Evolutionary conservation across 345 rosid species (phyloP).

Genomic region (Brassica nigra): DNA sequence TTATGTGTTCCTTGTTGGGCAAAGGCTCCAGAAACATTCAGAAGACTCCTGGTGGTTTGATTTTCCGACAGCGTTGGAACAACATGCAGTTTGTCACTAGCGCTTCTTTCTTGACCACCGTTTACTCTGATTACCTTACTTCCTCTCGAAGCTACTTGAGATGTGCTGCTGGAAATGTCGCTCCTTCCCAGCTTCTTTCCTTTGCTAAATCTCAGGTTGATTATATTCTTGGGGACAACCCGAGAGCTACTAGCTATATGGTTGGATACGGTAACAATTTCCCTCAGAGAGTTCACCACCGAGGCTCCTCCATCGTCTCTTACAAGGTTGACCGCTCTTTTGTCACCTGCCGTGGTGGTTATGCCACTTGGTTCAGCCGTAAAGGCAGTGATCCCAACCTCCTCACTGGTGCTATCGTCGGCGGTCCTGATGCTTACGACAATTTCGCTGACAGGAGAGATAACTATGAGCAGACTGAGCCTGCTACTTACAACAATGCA

Average conservation of each 20-base stretch:
- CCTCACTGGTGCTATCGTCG: constrained; percentile 88
- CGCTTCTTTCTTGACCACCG: constrained; percentile 74
- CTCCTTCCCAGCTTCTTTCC: constrained; percentile 65
- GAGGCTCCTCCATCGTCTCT: constrained; percentile 92
- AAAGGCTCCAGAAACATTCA: constrained; percentile 63
- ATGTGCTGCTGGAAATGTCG: constrained; percentile 65
- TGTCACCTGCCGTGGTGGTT: constrained; percentile 91
- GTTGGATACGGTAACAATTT: constrained; percentile 95
- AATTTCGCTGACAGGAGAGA: constrained; percentile 91
- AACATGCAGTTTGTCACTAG: constrained; percentile 95
- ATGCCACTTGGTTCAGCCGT: constrained; percentile 82
- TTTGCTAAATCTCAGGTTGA: constrained; percentile 95
- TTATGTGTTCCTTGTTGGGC: constrained; percentile 85
- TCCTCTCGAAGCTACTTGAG: constrained; percentile 60
- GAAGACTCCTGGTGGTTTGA: constrained; percentile 90
- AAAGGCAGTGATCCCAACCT: constrained; percentile 86
- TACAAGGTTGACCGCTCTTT: constrained; percentile 60
- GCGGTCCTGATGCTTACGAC: constrained; percentile 96
- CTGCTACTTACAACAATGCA: constrained; percentile 98
- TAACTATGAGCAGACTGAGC: constrained; percentile 96
- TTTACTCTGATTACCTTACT: constrained; percentile 82
- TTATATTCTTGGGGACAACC: constrained; percentile 96
- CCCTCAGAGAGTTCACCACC: constrained; percentile 88
- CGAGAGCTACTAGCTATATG: constrained; percentile 95
- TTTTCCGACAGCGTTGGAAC: constrained; percentile 93